Evolutionary conservation across 306 rosid genomes (phyloP).

Genomic region (Quercus variabilis): DNA sequence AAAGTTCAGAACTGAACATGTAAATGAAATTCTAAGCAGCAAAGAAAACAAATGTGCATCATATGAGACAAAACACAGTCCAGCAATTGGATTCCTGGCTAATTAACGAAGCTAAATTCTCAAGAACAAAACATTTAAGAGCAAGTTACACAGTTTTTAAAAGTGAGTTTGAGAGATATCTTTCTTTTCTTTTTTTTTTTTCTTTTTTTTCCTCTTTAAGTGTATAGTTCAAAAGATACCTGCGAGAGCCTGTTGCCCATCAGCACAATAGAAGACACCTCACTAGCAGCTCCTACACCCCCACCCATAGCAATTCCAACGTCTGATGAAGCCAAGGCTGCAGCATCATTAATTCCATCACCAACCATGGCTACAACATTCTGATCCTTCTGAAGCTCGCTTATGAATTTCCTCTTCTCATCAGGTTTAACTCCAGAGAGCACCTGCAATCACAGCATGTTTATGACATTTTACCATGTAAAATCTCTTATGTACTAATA

Average conservation of each 20-base stretch:
- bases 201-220: no score
- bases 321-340: constrained; percentile 91
- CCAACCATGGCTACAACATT: constrained; percentile 93
- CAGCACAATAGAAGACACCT: constrained; percentile 87
- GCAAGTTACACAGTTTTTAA: neutral
- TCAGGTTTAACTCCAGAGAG: constrained; percentile 80
- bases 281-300: constrained; percentile 99
- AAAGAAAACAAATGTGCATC: neutral
- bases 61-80: neutral
- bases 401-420: constrained; percentile 71
- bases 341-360: constrained; percentile 96
- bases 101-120: neutral
- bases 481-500: neutral
- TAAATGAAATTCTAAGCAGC: neutral
- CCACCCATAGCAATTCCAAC: constrained; percentile 95
- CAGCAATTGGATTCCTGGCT: neutral
- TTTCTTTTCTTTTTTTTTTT: no score
- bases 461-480: neutral
- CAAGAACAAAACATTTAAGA: neutral
- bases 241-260: constrained; percentile 91
- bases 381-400: constrained; percentile 57
- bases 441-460: constrained; percentile 51
- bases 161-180: neutral
- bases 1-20: neutral
- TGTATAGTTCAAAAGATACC: constrained; percentile 34